Evolutionary conservation across 495 filamentous ascomycete genomes (phyloP).

Genomic region (Penicillium canescens): DNA sequence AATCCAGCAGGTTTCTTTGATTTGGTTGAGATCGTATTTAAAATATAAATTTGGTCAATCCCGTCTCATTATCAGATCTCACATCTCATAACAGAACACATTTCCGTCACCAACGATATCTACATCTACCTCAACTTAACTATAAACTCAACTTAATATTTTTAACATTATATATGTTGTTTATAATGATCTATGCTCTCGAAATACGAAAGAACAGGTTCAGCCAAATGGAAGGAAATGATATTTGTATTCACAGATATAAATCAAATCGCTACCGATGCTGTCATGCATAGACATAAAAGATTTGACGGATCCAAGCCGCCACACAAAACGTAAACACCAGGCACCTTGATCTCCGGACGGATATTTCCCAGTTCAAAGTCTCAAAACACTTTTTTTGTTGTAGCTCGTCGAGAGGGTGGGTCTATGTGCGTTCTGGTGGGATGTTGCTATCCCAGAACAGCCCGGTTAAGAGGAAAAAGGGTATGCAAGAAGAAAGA

Average conservation of each 20-base stretch:
- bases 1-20: conserved; percentile 26
- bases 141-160: not conserved
- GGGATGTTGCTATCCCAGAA: conserved; percentile 9
- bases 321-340: conserved; percentile 31
- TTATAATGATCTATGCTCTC: no score
- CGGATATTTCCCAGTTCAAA: conserved; percentile 34
- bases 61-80: not conserved
- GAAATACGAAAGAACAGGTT: not conserved
- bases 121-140: not conserved
- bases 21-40: conserved; percentile 6
- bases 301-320: conserved; percentile 19
- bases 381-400: conserved; percentile 33
- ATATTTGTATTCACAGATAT: conserved; percentile 34
- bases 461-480: not conserved
- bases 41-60: conserved; percentile 2
- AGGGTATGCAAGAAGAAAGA: conserved; percentile 2
- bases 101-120: not conserved
- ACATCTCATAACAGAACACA: not conserved
- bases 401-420: conserved; percentile 17
- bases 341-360: conserved; percentile 32
- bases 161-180: no score
- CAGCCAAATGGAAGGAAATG: conserved; percentile 17
- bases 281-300: conserved; percentile 34
- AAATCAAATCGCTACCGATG: conserved; percentile 36
- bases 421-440: conserved; percentile 19